Percentiles rank a stretch among this genome's conserved stretches.
Conservation (phyloP, 2,329 filamentous ascomycete species). For the Alternaria gaisen region DNA sequence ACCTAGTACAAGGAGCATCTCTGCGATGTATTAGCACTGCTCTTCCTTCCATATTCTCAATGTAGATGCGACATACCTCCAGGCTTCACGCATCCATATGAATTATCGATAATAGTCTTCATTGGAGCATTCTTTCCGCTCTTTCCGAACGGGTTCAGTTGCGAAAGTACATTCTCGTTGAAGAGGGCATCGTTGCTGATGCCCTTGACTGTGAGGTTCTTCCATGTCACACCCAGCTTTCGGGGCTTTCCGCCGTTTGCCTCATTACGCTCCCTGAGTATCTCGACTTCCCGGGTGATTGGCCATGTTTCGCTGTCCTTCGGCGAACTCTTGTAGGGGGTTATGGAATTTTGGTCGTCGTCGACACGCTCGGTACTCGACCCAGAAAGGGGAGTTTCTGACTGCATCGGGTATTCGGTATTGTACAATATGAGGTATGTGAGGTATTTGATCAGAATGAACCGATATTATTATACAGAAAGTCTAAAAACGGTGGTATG, state of each 20-base stretch:
- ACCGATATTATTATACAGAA: neutral
- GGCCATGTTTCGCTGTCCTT: neutral
- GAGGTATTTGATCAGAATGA: neutral
- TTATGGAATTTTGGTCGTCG: neutral
- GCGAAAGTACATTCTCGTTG: constrained; percentile 66
- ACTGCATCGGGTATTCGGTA: neutral
- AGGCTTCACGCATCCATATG: constrained; percentile 70
- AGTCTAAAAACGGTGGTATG: neutral
- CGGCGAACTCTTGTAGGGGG: neutral
- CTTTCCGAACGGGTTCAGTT: constrained; percentile 59
- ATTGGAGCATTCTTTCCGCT: constrained; percentile 57
- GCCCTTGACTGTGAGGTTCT: constrained; percentile 77
- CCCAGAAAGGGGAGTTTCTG: neutral
- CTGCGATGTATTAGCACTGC: neutral
- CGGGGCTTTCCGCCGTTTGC: constrained; percentile 57
- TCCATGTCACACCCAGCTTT: constrained; percentile 77
- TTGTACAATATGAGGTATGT: neutral
- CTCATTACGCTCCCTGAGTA: constrained; percentile 4
- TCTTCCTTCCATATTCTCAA: neutral
- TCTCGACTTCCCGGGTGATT: neutral
- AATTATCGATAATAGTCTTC: constrained; percentile 70
- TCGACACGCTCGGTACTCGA: constrained; percentile 5
- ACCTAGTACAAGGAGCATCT: constrained; percentile 78
- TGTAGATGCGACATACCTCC: constrained; percentile 54
- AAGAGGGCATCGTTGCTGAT: constrained; percentile 70